Base-by-base conservation (phyloP, 306 rosid species). In the Ceratonia siliqua region DNA sequence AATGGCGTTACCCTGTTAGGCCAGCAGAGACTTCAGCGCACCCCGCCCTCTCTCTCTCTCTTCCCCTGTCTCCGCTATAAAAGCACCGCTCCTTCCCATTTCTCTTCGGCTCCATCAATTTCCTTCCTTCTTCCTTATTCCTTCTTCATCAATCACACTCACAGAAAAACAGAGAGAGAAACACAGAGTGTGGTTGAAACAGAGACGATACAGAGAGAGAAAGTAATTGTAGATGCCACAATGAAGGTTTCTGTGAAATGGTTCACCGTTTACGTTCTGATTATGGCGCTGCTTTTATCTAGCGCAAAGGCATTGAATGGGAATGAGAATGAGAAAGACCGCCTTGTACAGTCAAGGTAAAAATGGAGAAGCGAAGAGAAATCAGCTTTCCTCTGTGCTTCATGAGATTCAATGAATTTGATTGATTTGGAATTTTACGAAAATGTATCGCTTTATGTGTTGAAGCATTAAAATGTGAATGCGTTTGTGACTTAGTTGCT, bases 311-410 rank as follows among this genome's bases (percentile, higher is more conserved):
- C 84, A 5, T 45, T 80, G 7, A 13, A 65, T 48, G 73, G 25
- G 42, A 42, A 54, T 11, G 73, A 41, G 36, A 27, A 48, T 9
- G 63, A 30, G 22, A 35, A 58, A 68, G 73, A 13, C 6, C 58
- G 46, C 17, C 57, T 48, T 74, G 78, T 64, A 70, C 81, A 73
- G 50, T 81, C 87, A 15, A 87, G 89, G 91, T 85, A 72, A 30
- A 25, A 2, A 8, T 6, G 1, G 22, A 43, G n/a, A 48, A 68
- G 13, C 8, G 1, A 35, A 35, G 22, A 70, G 62, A 69, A 52
- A 5, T 21, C 21, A 35, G 14, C 11, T 49, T 43, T 66, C 39
- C 12, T 68, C 58, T n/a, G 18, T 33, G 48, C 38, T 64, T 64
- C 15, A 18, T 36, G 49, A 62, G 68, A 27, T 62, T 36, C 10